These are phyloP conservation scores for Sporodiniella umbellata DNA, from an alignment of 371 early-diverging fungal species.

Conservation along the genomic window DNA sequence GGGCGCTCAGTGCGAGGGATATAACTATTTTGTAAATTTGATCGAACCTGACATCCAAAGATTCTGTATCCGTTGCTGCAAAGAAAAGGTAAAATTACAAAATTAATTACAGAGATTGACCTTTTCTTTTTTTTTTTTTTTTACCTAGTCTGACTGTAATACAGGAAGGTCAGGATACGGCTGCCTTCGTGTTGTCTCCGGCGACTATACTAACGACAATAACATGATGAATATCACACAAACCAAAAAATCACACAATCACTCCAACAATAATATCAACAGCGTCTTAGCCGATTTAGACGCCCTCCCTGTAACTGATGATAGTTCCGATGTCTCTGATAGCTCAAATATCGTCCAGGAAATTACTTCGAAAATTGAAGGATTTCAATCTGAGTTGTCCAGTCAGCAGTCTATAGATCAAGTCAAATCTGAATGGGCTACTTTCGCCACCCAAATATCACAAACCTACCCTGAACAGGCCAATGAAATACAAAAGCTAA, in stretches of 20 bases:
- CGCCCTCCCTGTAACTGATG: not conserved
- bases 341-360: constrained; percentile 4
- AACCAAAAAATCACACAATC: not conserved
- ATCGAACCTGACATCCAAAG: constrained; percentile 44
- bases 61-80: constrained; percentile 49
- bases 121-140: not conserved
- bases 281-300: constrained; percentile 15
- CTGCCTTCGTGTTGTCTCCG: constrained; percentile 34
- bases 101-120: not conserved
- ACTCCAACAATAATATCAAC: constrained; percentile 11
- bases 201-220: constrained; percentile 30
- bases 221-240: constrained; percentile 3
- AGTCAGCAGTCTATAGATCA: constrained; percentile 4
- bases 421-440: constrained; percentile 19
- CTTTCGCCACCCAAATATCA: constrained; percentile 12
- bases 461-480: constrained; percentile 13
- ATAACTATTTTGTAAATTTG: constrained; percentile 43
- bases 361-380: constrained; percentile 15
- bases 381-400: constrained; percentile 6
- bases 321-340: not conserved
- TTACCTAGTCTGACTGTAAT: constrained; percentile 37
- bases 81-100: constrained; percentile 15
- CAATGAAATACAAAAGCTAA: constrained; percentile 11
- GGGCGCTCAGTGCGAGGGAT: constrained; percentile 39
- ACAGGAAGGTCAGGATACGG: constrained; percentile 38